Percentiles rank a stretch among this genome's conserved stretches.
phyloP scores from a whole-genome alignment of 257 asterid species.

The Solanum paucissectum region DNA sequence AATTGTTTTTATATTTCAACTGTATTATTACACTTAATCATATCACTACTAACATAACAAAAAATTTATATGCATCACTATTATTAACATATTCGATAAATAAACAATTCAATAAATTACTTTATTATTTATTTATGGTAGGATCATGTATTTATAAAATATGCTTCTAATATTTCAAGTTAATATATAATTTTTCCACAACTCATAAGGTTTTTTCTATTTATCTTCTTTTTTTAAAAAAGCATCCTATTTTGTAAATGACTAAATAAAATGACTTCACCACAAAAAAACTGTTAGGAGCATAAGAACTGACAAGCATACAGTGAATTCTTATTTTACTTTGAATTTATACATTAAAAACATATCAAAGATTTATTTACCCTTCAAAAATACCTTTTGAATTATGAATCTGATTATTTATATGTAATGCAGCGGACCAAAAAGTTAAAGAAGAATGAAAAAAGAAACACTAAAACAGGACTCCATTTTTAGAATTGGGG shows the following conservation, averaged over 20 bases:
- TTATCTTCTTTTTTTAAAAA: no score
- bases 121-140: no score
- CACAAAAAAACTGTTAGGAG: background rate
- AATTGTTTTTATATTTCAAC: no score
- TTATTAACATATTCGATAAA: no score
- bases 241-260: background rate
- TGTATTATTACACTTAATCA: no score
- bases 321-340: background rate
- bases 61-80: background rate
- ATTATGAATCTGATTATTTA: background rate
- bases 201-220: background rate
- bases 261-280: background rate
- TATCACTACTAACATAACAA: no score
- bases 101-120: background rate
- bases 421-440: background rate
- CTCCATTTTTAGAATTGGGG: background rate
- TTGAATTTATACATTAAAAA: background rate
- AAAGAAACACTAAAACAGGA: background rate
- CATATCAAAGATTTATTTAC: background rate
- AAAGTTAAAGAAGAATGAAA: background rate
- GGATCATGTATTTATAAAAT: no score
- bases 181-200: background rate
- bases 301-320: background rate
- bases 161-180: background rate
- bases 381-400: background rate